These are phyloP conservation scores for Hymenoscyphus occultus DNA, from an alignment of 2,329 filamentous ascomycete species.

Conservation along the genomic window DNA sequence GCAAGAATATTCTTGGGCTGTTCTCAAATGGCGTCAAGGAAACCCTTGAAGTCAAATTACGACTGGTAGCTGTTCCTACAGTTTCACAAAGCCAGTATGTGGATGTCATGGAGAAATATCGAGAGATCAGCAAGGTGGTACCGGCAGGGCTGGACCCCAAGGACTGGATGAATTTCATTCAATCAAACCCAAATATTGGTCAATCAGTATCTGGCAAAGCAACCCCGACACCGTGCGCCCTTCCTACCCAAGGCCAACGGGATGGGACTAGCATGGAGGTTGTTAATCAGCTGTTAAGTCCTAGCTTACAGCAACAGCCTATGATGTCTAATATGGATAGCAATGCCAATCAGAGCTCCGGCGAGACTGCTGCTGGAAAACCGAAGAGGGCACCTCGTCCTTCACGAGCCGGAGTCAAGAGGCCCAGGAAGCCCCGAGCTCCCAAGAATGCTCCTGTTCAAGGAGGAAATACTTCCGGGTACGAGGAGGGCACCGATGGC, in stretches of 20 bases:
- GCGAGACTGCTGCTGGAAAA: constrained; percentile 17
- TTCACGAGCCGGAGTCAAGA: constrained; percentile 32
- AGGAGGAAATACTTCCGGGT: constrained; percentile 67
- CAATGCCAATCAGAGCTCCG: constrained; percentile 18
- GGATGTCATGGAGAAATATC: constrained; percentile 58
- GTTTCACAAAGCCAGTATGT: constrained; percentile 57
- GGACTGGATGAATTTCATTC: constrained; percentile 76
- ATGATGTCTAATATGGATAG: constrained; percentile 22
- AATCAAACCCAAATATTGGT: constrained; percentile 59
- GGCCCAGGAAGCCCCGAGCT: constrained; percentile 26
- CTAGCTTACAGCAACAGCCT: constrained; percentile 28
- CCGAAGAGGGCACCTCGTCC: constrained; percentile 30
- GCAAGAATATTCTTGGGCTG: constrained; percentile 78
- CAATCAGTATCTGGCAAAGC: constrained; percentile 35
- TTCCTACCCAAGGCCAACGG: constrained; percentile 18
- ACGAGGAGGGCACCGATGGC: constrained; percentile 59
- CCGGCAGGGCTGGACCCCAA: constrained; percentile 63
- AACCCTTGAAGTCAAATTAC: constrained; percentile 89
- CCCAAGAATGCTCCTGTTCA: constrained; percentile 32
- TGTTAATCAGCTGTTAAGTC: constrained; percentile 40
- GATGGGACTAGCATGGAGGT: constrained; percentile 37
- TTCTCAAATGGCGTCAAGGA: constrained; percentile 82
- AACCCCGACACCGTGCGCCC: constrained; percentile 15
- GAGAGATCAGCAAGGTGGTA: constrained; percentile 54
- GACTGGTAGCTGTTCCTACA: constrained; percentile 70